A percentile compares a stretch with the other conserved stretches of the same genome.
Evolutionary conservation across 2,329 filamentous ascomycete species (phyloP).

Genomic region (Pseudogymnoascus sp.): DNA sequence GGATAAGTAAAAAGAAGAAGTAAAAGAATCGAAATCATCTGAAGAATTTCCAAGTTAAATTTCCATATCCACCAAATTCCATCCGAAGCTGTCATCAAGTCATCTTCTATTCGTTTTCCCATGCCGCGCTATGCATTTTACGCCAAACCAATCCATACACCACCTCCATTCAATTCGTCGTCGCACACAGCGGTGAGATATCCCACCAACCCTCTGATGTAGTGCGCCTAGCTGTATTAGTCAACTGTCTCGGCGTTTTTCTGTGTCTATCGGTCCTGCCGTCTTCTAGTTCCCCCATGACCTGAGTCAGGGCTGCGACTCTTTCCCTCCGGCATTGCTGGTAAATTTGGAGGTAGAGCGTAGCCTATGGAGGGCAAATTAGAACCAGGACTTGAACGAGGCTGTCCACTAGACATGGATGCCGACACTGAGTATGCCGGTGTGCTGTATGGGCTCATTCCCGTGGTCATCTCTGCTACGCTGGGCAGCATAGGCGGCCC

Average conservation of each 20-base stretch:
- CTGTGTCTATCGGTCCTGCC: conserved; percentile 1
- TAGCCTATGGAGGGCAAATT: conserved; percentile 28
- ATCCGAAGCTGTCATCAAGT: background rate
- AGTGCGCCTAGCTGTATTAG: background rate
- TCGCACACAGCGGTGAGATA: background rate
- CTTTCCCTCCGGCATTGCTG: background rate
- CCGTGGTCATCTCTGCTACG: conserved; percentile 57
- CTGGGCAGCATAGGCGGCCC: conserved; percentile 45
- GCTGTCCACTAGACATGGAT: conserved; percentile 21
- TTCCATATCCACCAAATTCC: background rate
- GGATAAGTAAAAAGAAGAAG: conserved; percentile 16
- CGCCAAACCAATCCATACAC: background rate
- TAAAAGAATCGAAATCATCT: background rate
- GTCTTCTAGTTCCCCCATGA: conserved; percentile 1
- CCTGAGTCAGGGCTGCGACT: conserved; percentile 1
- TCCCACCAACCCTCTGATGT: background rate
- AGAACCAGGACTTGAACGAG: conserved; percentile 36
- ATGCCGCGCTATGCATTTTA: conserved; percentile 1
- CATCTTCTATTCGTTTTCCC: background rate
- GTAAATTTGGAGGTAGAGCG: background rate
- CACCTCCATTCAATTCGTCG: background rate
- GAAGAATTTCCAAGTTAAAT: background rate
- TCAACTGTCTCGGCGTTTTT: background rate
- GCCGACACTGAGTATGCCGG: conserved; percentile 43
- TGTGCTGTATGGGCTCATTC: conserved; percentile 54